Conservation (phyloP, 1,139 yeast species). For the Protomyces inouyei region DNA sequence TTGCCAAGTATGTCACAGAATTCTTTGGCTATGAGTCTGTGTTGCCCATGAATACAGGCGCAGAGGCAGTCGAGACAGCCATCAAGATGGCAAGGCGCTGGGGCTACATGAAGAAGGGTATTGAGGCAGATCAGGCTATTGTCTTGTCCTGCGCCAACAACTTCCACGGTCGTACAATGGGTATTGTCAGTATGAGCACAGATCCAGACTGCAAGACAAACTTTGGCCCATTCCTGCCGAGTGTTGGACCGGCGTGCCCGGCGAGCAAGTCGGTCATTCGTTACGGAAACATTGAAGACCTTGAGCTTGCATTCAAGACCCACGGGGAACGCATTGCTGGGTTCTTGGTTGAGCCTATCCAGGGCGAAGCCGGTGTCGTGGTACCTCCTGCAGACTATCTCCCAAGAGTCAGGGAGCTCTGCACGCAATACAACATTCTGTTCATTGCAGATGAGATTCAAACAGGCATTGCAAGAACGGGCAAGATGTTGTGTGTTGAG, state of each 20-base stretch:
- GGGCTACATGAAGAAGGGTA: conserved; percentile 89
- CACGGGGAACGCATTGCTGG: conserved; percentile 94
- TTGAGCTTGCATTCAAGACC: conserved; percentile 71
- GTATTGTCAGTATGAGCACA: conserved; percentile 92
- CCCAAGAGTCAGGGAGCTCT: conserved; percentile 63
- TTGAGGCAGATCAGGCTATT: conserved; percentile 76
- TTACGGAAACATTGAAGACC: conserved; percentile 79
- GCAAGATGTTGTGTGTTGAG: conserved; percentile 86
- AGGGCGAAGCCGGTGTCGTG: conserved; percentile 97
- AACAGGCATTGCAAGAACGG: conserved; percentile 97
- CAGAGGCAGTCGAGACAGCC: conserved; percentile 89
- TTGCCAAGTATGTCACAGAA: conserved; percentile 84
- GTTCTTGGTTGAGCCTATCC: conserved; percentile 87
- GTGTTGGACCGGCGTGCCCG: conserved; percentile 78
- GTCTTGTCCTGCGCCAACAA: conserved; percentile 80
- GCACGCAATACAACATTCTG: conserved; percentile 77
- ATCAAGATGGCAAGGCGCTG: conserved; percentile 92
- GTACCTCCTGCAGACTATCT: conserved; percentile 74
- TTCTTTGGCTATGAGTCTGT: conserved; percentile 88
- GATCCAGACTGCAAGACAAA: conserved; percentile 86
- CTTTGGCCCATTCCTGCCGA: conserved; percentile 84
- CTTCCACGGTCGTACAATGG: conserved; percentile 95
- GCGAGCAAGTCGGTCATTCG: conserved; percentile 51
- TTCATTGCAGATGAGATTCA: conserved; percentile 95
- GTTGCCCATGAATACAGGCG: conserved; percentile 94